Conservation (phyloP, 202 grass and related monocot species). For the Elaeis oleifera region DNA sequence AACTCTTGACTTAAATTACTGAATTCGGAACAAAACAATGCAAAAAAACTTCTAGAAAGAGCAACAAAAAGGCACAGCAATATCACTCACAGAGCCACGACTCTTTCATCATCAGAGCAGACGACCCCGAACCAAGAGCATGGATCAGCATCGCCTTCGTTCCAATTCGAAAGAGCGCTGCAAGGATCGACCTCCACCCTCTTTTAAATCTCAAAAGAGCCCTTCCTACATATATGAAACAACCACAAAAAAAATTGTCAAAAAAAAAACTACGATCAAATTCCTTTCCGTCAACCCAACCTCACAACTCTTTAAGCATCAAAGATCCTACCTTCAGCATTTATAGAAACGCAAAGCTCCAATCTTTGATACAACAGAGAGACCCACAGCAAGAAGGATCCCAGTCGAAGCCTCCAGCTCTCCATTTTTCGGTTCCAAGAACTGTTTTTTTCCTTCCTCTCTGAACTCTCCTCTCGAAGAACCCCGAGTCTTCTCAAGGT, state of each 20-base stretch:
- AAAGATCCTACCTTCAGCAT: conserved; percentile 31
- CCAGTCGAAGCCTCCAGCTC: conserved; percentile 21
- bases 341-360: conserved; percentile 24
- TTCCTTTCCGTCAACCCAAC: neutral
- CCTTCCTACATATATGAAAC: conserved; percentile 28
- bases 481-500: too few species aligned
- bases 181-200: conserved; percentile 13
- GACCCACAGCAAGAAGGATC: conserved; percentile 35
- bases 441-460: too few species aligned
- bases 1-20: too few species aligned
- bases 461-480: too few species aligned
- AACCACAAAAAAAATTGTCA: neutral
- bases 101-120: conserved; percentile 33
- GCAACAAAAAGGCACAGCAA: too few species aligned
- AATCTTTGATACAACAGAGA: conserved; percentile 12
- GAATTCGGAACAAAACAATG: too few species aligned
- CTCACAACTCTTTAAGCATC: neutral
- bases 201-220: conserved; percentile 23
- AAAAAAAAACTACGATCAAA: conserved; percentile 1
- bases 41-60: too few species aligned
- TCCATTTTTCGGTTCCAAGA: neutral
- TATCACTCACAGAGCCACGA: conserved; percentile 47
- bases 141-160: conserved; percentile 20
- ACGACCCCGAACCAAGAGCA: conserved; percentile 55
- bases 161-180: conserved; percentile 33